Conservation (phyloP, 2,329 filamentous ascomycete species). For the Colletotrichum nymphaeae region DNA sequence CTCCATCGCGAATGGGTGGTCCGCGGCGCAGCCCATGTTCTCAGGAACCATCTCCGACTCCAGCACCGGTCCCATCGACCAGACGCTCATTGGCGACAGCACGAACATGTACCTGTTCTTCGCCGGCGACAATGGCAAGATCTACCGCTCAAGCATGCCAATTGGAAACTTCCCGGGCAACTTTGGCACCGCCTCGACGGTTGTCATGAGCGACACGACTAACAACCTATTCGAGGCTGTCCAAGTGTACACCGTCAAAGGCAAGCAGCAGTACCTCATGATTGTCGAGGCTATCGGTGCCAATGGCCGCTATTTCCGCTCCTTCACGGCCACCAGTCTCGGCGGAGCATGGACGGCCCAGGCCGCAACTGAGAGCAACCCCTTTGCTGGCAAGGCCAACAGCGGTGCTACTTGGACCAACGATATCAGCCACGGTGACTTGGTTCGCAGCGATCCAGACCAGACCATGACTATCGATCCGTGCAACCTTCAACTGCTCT, state of each 20-base stretch:
- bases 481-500: conserved; percentile 74
- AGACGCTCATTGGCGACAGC: conserved; percentile 71
- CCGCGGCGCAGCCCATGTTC: conserved; percentile 64
- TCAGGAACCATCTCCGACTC: conserved; percentile 62
- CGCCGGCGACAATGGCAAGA: conserved; percentile 73
- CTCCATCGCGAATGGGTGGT: conserved; percentile 68
- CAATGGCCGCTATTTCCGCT: conserved; percentile 73
- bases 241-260: conserved; percentile 71
- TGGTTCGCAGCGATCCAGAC: conserved; percentile 66
- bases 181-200: conserved; percentile 64
- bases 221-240: conserved; percentile 75
- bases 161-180: conserved; percentile 70
- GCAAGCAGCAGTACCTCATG: conserved; percentile 71
- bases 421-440: conserved; percentile 74
- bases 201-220: conserved; percentile 62
- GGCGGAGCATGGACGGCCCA: conserved; percentile 68
- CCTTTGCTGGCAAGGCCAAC: conserved; percentile 76
- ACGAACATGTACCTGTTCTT: conserved; percentile 76
- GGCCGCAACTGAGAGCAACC: conserved; percentile 64
- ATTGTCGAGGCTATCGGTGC: conserved; percentile 72
- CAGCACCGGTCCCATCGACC: conserved; percentile 69
- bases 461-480: conserved; percentile 72
- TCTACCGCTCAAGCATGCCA: conserved; percentile 73
- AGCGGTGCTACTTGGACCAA: conserved; percentile 74
- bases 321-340: conserved; percentile 70